Evolutionary conservation across 306 rosid genomes (phyloP), one percentile per base, ranked within the genome.

Genomic region (Lupinus albus): DNA sequence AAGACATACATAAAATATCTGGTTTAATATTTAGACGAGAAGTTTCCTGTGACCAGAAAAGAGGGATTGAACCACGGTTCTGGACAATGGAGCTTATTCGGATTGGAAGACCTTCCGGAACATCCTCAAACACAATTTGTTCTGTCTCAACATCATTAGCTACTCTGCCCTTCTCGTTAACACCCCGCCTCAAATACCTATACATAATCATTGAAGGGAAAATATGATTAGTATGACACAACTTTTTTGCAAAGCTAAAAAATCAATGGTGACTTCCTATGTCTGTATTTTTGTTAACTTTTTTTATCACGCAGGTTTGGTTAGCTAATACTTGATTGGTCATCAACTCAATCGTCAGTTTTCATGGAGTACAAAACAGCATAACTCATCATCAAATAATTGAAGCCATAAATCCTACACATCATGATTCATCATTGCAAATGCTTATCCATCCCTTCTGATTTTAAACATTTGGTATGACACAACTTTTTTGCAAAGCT

Each of bases 131-230:
- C 39, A 94, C 84, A 66, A 94, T 79, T 36, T 94, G 99, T 67
- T 94, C 99, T 67, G 95, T 91, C 88, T 94, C 99, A 68, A 94
- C 99, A 49, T 94, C 99, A 67, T 94, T 94, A 61, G 99, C 99
- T 42, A 94, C 99, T 81, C 92, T 81, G 64, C 99, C 99, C 78
- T 85, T 87, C 79, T 94, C 97, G 55, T 94, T 94, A 16, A 94
- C 91, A 41, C 99, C 99, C 55, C 99, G 84, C 77, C 87, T 90
- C 77, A 94, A 75, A 82, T 88, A 94, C 82, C 97, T 94, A 76
- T 71, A 17, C 72, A 68, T 13, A 21, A 52, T 35, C 46, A 72
- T 45, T 4, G 4, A 53, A 6, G 38, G 38, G 38, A 33, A 33
- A 33, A 33, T 7, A 33, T 33, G 5, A 33, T 33, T 33, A 5